Evolutionary conservation across 768 basidiomycete species (phyloP), one percentile per base, ranked within the genome.

Genomic region (Termitomyces sp.): DNA sequence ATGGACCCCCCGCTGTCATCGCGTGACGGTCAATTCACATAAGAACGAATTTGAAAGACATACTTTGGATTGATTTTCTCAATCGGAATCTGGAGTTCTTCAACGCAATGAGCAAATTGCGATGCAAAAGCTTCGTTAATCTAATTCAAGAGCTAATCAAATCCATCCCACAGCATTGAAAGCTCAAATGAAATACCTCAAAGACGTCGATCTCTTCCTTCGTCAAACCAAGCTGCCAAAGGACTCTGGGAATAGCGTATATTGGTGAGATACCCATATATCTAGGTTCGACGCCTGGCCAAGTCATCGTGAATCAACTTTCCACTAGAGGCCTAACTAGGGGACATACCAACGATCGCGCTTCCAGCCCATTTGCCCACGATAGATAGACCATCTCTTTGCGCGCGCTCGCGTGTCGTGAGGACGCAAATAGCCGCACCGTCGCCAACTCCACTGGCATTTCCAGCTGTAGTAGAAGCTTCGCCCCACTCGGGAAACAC

Each of bases 41-140:
- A 7, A 47, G 28, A 52, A 28, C 9, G 30, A 25, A 40, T 17
- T 9, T 57, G 44, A 61, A 62, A 25, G 57, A 50, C 80, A 71
- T 75, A 84, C 90, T 92, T 86, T 47, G 90, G 84, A 66, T 97
- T 97, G 64, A 94, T 86, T 70, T 86, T 94, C 63, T 84, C 80
- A 17, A 89, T 84, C 2, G 87, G 83, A 44, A 96, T 78, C 27
- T 78, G 75, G 25, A 95, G 79, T 64, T 91, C 76, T 64, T 95
- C 88, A 8, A 95, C 84, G 52, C 91, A 94, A 72, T 94, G 89
- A n/a, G 89, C 91, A 58, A 92, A 95, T 66, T 96, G 94, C 1
- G 91, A 94, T 0, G 92, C 93, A 59, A 95, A 96, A 0, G 94
- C 94, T 70, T 94, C 89, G 55, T 93, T 92, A 60, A 91, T 88